These are phyloP conservation scores for Ophiostoma sp. DNA, from an alignment of 2,329 filamentous ascomycete genomes.

Conservation along the genomic window DNA sequence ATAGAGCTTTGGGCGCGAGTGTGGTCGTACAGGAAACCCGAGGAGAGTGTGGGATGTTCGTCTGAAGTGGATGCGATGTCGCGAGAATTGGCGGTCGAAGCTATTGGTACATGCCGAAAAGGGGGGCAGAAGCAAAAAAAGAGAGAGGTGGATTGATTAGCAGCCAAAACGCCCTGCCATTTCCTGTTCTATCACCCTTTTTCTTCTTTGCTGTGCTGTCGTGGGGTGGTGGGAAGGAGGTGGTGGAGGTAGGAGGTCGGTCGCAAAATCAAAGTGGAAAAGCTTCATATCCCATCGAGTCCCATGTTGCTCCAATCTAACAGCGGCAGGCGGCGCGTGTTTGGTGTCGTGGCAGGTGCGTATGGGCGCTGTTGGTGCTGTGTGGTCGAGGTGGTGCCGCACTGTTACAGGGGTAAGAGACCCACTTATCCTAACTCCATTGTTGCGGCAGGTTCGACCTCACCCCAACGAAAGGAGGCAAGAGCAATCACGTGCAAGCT, in stretches of 20 bases:
- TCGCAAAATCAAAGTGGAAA: constrained; percentile 4
- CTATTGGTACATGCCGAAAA: background rate
- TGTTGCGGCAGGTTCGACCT: background rate
- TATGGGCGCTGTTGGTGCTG: background rate
- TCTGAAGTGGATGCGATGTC: background rate
- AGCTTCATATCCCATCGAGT: constrained; percentile 13
- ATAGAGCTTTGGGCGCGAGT: background rate
- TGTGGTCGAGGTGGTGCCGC: background rate
- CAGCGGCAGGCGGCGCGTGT: background rate
- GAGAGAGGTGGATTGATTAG: background rate
- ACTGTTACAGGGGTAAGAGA: constrained; percentile 3
- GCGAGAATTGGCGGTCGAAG: constrained; percentile 4
- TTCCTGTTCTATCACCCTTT: background rate
- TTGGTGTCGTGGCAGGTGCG: constrained; percentile 14
- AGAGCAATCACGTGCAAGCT: constrained; percentile 9
- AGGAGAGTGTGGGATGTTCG: background rate
- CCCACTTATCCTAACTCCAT: constrained; percentile 9
- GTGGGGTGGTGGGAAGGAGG: background rate
- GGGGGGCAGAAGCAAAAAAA: background rate
- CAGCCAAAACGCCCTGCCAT: constrained; percentile 2
- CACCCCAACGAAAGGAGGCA: background rate
- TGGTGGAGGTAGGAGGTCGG: background rate
- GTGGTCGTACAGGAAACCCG: background rate
- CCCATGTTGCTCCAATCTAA: background rate
- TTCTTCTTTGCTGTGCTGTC: constrained; percentile 1